Evolutionary conservation across 148 eudicot genomes (phyloP).

Genomic region (Chenopodium album): DNA sequence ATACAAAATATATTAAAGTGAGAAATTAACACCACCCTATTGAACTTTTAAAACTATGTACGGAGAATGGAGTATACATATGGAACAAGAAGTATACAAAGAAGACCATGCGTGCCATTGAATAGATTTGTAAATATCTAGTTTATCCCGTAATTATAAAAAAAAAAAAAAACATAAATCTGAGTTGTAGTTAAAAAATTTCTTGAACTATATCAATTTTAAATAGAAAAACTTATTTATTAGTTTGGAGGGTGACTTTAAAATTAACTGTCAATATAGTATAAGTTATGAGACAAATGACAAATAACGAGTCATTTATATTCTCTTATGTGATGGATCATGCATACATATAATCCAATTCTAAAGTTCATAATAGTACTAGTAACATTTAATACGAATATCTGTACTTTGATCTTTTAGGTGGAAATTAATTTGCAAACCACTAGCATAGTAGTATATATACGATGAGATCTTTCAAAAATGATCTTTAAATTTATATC

Average conservation of each 20-base stretch:
- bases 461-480: neutral
- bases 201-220: no score
- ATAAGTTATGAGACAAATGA: no score
- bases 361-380: neutral
- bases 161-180: no score
- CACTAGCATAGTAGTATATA: neutral
- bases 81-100: no score
- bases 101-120: neutral
- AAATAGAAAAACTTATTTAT: no score
- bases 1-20: neutral
- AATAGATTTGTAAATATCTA: no score
- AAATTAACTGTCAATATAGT: no score
- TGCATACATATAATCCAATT: neutral
- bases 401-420: slow-evolving; percentile 13
- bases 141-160: no score
- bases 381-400: slow-evolving; percentile 11
- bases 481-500: neutral
- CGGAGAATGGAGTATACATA: no score
- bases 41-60: neutral
- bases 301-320: neutral
- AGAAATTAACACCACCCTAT: neutral
- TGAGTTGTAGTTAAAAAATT: no score
- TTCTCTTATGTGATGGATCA: neutral
- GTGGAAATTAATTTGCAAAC: neutral
- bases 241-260: no score